Evolutionary conservation across 495 filamentous ascomycete genomes (phyloP), one percentile per base, ranked within the genome.

Genomic region (Entonaema liquescens): DNA sequence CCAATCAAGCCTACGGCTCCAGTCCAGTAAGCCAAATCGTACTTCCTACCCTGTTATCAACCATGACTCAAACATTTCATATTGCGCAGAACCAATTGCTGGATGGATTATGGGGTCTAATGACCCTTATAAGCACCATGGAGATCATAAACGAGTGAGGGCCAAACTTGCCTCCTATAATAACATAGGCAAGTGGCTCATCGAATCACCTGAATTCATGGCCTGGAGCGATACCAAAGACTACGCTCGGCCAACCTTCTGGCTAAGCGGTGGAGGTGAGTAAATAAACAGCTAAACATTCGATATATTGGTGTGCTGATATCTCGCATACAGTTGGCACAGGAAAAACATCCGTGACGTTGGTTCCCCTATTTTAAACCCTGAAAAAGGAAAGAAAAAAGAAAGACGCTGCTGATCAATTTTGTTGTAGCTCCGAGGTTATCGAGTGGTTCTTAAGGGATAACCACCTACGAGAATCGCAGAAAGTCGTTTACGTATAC

Each of bases 141-240:
- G 5, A 26, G 56, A 59, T 42, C 56, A 59, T 25, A 21, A 42
- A 15, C 56, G 56, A 40, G 56, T 12, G 11, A 38, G 56, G 26
- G 56, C 26, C 9, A 59, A 59, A 28, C 35, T 59, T 19, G 17
- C 7, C 11, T n/a, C 17, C 17, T 59, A 59, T 42, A 13, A 15
- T 13, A 19, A 59, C 25, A 23, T 59, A 40, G 56, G 56, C 21
- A 26, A 15, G 35, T 59, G 56, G 56, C 35, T 59, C 19, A 38
- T 59, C 29, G 35, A 59, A 42, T 59, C 56, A 12, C 35, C 35
- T 25, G 35, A 26, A 29, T 59, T 59, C 6, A 5, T 0, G 21
- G 13, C 31, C 19, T 59, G 56, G 56, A 31, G 54, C 19, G 42
- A 47, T 8, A 1, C 12, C 19, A 7, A 47, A 47, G 42, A 47